Base-by-base conservation (phyloP, 345 rosid genomes). In the Sisymbrium irio region DNA sequence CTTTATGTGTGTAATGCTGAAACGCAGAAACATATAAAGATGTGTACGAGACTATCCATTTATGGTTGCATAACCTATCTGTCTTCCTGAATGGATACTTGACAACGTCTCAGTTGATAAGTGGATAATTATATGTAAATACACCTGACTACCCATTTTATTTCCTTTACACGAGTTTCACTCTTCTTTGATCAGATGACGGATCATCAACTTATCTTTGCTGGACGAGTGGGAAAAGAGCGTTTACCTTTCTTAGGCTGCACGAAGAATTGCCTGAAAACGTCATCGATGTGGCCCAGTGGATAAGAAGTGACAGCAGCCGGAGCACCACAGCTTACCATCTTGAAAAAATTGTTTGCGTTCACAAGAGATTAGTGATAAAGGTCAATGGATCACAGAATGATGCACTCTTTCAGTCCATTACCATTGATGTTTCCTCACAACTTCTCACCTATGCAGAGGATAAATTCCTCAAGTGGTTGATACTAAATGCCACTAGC, bases 181-280 rank as follows among this genome's bases (percentile, higher is more conserved):
- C 41, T 53, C n/a, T 39, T 69, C 54, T 42, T 17, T 60, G 58
- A 46, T 74, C 78, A 94, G 97, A 94, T 80, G 96, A 91, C 42
- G 97, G 98, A 47, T 88, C 97, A 47, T 88, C 90, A 36, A 84
- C 83, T 33, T 91, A 82, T 74, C 84, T 73, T 76, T 89, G 97
- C 80, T 91, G 98, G 98, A 85, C 88, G 15, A 75, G 82, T 79
- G 86, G 83, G 75, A 83, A 84, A 75, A 83, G 80, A 77, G 97
- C 97, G 9, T 90, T 81, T 42, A 80, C 83, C 58, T 69, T 94
- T 71, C 79, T 94, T 41, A 83, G 92, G 83, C 83, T 94, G 75
- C 85, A 86, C 66, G 90, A 87, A 25, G 69, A 82, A 67, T 81
- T 78, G 45, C 85, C 82, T 20, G 44, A 36, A 12, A 57, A 76